These are phyloP conservation scores for Reutealis trisperma DNA, from an alignment of 345 rosid species.

Conservation along the genomic window DNA sequence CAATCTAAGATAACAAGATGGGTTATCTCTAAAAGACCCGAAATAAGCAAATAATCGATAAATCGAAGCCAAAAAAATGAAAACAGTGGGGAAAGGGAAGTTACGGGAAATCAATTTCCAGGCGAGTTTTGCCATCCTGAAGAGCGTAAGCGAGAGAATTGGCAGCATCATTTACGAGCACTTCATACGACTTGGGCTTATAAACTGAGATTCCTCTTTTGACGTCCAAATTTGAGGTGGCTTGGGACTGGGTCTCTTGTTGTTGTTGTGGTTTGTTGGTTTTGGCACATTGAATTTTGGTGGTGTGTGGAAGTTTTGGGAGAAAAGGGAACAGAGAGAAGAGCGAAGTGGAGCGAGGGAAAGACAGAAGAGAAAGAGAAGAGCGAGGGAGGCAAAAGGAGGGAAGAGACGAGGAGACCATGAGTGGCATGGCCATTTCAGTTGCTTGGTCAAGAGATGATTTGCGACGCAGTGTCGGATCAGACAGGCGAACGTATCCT, in stretches of 20 bases:
- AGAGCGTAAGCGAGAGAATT: slow-evolving; percentile 71
- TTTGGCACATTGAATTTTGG: slow-evolving; percentile 38
- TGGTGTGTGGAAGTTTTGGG: neutral
- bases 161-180: slow-evolving; percentile 77
- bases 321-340: slow-evolving; percentile 3
- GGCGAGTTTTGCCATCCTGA: slow-evolving; percentile 66
- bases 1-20: neutral
- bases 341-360: slow-evolving; percentile 1
- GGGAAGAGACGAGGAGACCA: slow-evolving; percentile 26
- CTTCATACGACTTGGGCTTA: slow-evolving; percentile 89
- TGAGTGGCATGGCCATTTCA: slow-evolving; percentile 33
- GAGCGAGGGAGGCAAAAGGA: slow-evolving; percentile 6
- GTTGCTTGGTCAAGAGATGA: slow-evolving; percentile 8
- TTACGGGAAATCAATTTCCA: slow-evolving; percentile 97
- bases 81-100: neutral
- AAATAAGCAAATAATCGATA: neutral
- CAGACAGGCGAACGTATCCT: neutral
- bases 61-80: neutral
- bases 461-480: neutral
- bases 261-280: slow-evolving; percentile 16
- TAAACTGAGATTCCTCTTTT: slow-evolving; percentile 72
- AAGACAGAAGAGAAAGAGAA: neutral
- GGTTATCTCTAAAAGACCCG: neutral
- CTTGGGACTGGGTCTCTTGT: slow-evolving; percentile 18
- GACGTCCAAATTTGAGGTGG: slow-evolving; percentile 35